Conservation (phyloP, 805 yeast species). For the Schizosaccharomyces japonicus region DNA sequence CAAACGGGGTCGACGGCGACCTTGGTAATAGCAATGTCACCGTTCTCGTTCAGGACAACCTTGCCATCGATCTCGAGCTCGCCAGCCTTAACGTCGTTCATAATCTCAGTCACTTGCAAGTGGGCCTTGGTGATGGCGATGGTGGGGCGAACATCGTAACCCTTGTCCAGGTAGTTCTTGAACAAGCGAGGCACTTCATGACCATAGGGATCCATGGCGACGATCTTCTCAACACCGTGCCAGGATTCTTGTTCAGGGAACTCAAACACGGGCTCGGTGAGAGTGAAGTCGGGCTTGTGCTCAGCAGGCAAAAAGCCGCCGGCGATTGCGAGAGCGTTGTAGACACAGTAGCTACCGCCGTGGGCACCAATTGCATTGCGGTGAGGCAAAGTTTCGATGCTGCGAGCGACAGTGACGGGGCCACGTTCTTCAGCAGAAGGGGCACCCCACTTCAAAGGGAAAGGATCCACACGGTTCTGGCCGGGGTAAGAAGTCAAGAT, state of each 20-base stretch:
- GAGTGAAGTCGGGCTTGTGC: constrained; percentile 36
- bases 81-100: constrained; percentile 31
- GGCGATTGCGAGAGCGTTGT: constrained; percentile 44
- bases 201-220: constrained; percentile 43
- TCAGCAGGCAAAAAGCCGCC: constrained; percentile 29
- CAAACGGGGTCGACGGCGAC: constrained; percentile 51
- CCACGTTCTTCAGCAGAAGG: constrained; percentile 15
- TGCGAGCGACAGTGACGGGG: constrained; percentile 33
- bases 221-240: constrained; percentile 32
- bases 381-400: constrained; percentile 24
- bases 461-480: constrained; percentile 27
- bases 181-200: constrained; percentile 41
- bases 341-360: constrained; percentile 27
- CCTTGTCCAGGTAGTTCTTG: constrained; percentile 18
- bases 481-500: constrained; percentile 31
- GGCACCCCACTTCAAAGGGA: constrained; percentile 31
- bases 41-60: constrained; percentile 32
- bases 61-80: constrained; percentile 34
- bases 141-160: constrained; percentile 36
- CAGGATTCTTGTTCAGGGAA: constrained; percentile 33
- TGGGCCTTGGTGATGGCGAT: constrained; percentile 46
- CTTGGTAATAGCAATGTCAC: constrained; percentile 39
- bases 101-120: constrained; percentile 34
- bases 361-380: constrained; percentile 24
- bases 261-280: constrained; percentile 36